Conservation (phyloP, 1,139 yeast species). For the Cylindricascospora bacillispora region DNA sequence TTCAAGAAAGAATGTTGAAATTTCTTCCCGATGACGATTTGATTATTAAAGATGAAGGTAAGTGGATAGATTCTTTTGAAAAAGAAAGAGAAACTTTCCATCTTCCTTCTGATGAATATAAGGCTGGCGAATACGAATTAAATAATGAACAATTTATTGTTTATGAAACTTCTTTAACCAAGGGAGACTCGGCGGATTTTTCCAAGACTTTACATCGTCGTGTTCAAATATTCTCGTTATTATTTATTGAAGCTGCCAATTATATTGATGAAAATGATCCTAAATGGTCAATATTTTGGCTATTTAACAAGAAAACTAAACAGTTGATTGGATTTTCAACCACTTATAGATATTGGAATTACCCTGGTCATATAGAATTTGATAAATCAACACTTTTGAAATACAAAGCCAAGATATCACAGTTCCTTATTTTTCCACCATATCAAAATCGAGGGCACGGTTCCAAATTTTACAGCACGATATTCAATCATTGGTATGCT, state of each 20-base stretch:
- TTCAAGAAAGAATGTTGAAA: conserved; percentile 37
- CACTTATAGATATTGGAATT: conserved; percentile 74
- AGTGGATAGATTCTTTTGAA: conserved; percentile 49
- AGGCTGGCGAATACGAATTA: conserved; percentile 20
- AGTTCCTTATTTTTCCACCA: conserved; percentile 73
- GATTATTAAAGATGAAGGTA: conserved; percentile 46
- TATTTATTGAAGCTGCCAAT: conserved; percentile 91
- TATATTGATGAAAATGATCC: conserved; percentile 67
- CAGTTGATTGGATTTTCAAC: conserved; percentile 69
- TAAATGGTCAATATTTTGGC: conserved; percentile 50
- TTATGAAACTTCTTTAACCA: conserved; percentile 24
- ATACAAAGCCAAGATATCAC: conserved; percentile 70
- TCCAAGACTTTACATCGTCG: conserved; percentile 46
- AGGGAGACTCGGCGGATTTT: conserved; percentile 24
- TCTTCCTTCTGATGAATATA: conserved; percentile 10
- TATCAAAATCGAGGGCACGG: conserved; percentile 67
- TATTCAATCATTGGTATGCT: conserved; percentile 42
- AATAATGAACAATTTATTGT: conserved; percentile 29
- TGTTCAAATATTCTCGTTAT: conserved; percentile 63
- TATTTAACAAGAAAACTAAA: conserved; percentile 22
- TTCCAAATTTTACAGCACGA: conserved; percentile 42
- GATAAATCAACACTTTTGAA: conserved; percentile 32
- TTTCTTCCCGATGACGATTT: conserved; percentile 48
- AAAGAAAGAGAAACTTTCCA: conserved; percentile 31
- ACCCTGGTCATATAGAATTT: conserved; percentile 43